Conservation (phyloP, 495 filamentous ascomycete genomes). For the Penicillium diatomitis region DNA sequence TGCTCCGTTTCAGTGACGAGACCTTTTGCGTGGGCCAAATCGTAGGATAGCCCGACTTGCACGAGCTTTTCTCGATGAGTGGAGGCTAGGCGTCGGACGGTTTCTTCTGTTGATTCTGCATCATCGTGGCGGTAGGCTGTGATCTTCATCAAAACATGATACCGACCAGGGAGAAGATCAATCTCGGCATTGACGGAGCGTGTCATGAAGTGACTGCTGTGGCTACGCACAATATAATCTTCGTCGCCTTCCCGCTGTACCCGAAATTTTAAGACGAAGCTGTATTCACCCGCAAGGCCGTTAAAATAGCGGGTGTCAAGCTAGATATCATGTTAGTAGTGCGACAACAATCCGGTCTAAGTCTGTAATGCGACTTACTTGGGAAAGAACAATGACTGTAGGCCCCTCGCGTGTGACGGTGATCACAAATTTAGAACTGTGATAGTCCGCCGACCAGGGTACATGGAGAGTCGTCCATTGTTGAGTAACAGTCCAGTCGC, state of each 20-base stretch:
- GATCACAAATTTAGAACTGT: slow-evolving; percentile 72
- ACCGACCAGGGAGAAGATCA: slow-evolving; percentile 71
- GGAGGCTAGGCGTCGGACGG: slow-evolving; percentile 53
- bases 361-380: slow-evolving; percentile 26
- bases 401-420: slow-evolving; percentile 56
- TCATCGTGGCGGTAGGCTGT: slow-evolving; percentile 51
- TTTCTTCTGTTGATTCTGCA: slow-evolving; percentile 53
- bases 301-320: slow-evolving; percentile 80
- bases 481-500: slow-evolving; percentile 70
- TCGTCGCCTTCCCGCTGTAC: slow-evolving; percentile 71
- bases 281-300: slow-evolving; percentile 75
- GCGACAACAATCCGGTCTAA: background rate
- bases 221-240: slow-evolving; percentile 78
- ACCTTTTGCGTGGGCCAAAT: slow-evolving; percentile 75
- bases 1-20: slow-evolving; percentile 55
- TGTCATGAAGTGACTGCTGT: slow-evolving; percentile 57
- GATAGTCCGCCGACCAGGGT: slow-evolving; percentile 79
- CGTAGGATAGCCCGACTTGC: slow-evolving; percentile 72
- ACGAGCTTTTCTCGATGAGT: slow-evolving; percentile 70
- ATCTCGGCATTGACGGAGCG: slow-evolving; percentile 79
- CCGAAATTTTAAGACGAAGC: slow-evolving; percentile 69
- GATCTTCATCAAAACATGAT: slow-evolving; percentile 70
- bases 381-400: slow-evolving; percentile 70
- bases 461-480: slow-evolving; percentile 80
- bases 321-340: slow-evolving; percentile 15